A percentile compares a stretch with the other conserved stretches of the same genome.
Evolutionary conservation across 495 filamentous ascomycete species (phyloP).

Genomic region (Trichoderma erinaceum): DNA sequence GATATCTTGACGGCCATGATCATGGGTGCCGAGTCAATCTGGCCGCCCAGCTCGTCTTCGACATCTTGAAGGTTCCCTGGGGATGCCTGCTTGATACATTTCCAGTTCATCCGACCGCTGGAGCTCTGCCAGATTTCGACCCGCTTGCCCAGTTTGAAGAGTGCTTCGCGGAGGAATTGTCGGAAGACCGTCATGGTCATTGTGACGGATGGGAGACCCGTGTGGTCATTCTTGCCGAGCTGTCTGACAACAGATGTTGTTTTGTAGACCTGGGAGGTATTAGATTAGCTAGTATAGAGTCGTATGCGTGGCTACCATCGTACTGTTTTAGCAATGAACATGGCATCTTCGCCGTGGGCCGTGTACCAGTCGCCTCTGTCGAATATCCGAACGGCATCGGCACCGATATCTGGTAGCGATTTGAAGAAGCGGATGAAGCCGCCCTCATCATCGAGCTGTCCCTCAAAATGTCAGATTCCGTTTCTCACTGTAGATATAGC

Average conservation of each 20-base stretch:
- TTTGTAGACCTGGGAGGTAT: slow-evolving; percentile 67
- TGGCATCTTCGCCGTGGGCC: slow-evolving; percentile 85
- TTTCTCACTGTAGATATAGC: background rate
- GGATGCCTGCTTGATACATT: slow-evolving; percentile 81
- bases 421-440: slow-evolving; percentile 95
- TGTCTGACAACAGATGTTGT: slow-evolving; percentile 92
- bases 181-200: slow-evolving; percentile 90
- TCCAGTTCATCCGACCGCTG: slow-evolving; percentile 80
- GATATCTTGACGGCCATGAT: slow-evolving; percentile 92
- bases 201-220: slow-evolving; percentile 84
- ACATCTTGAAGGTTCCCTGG: slow-evolving; percentile 96
- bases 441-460: slow-evolving; percentile 86
- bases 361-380: slow-evolving; percentile 94
- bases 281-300: background rate
- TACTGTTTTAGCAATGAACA: slow-evolving; percentile 84
- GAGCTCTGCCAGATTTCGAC: slow-evolving; percentile 81
- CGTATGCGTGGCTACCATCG: slow-evolving; percentile 18
- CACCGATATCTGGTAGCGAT: slow-evolving; percentile 59
- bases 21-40: slow-evolving; percentile 83
- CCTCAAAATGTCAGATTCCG: slow-evolving; percentile 11
- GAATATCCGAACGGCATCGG: slow-evolving; percentile 80
- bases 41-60: slow-evolving; percentile 87
- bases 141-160: slow-evolving; percentile 83
- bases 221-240: slow-evolving; percentile 73
- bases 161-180: slow-evolving; percentile 89